These are phyloP conservation scores for Filobasidium floriforme DNA, from an alignment of 768 basidiomycete species.

Conservation along the genomic window DNA sequence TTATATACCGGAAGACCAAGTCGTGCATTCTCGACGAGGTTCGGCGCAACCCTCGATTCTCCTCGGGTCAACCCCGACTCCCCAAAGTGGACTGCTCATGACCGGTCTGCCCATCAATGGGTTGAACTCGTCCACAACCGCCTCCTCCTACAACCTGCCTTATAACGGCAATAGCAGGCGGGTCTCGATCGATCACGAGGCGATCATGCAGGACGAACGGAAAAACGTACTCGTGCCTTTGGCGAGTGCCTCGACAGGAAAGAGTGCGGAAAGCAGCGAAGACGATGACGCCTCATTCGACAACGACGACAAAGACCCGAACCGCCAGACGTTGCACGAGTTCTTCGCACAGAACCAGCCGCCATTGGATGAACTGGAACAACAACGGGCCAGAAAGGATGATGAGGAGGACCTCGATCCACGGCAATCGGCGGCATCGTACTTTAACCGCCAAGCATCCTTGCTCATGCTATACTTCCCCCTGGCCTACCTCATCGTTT, in stretches of 20 bases:
- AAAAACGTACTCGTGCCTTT: not conserved
- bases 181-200: slow-evolving; percentile 11
- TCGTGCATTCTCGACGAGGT: slow-evolving; percentile 7
- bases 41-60: not conserved
- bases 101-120: not conserved
- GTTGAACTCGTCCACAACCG: not conserved
- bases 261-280: not conserved
- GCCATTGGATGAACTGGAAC: slow-evolving; percentile 12
- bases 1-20: not conserved
- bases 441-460: slow-evolving; percentile 44
- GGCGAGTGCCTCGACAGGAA: not conserved
- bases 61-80: no score
- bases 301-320: not conserved
- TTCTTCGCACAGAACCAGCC: slow-evolving; percentile 38
- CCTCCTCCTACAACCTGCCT: not conserved
- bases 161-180: not conserved
- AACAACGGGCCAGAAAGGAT: not conserved
- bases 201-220: slow-evolving; percentile 13
- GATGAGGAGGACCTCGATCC: slow-evolving; percentile 10
- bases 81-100: no score
- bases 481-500: slow-evolving; percentile 40
- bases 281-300: not conserved
- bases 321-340: slow-evolving; percentile 32
- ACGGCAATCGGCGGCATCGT: slow-evolving; percentile 37
- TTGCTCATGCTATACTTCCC: slow-evolving; percentile 45